phyloP scores from a whole-genome alignment of 352 stramenopile genomes.

The Phytophthora europaea region DNA sequence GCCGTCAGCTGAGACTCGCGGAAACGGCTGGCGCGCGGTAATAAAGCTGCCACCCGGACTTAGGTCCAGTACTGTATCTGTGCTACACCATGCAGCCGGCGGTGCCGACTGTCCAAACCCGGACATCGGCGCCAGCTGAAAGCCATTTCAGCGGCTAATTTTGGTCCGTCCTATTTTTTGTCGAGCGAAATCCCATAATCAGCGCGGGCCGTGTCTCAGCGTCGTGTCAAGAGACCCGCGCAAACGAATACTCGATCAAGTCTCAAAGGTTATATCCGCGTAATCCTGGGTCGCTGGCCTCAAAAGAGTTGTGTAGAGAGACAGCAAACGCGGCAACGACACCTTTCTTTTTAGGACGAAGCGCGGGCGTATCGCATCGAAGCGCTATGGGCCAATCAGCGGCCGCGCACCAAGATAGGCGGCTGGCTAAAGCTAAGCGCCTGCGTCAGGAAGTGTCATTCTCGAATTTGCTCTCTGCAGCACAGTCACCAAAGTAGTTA shows the following conservation, averaged over 20 bases:
- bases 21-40: neutral
- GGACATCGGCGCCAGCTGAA: neutral
- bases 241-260: neutral
- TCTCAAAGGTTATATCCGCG: neutral
- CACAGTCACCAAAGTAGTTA: neutral
- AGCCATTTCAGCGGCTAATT: neutral
- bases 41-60: neutral
- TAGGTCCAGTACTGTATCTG: neutral
- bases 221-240: conserved; percentile 8
- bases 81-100: neutral
- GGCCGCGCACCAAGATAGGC: neutral
- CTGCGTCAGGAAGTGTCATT: conserved; percentile 40
- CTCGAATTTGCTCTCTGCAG: conserved; percentile 43
- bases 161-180: neutral
- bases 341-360: neutral
- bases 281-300: conserved; percentile 25
- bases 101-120: neutral
- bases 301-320: neutral
- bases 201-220: conserved; percentile 25
- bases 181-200: neutral
- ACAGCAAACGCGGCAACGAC: neutral
- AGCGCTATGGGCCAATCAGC: neutral
- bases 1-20: conserved; percentile 5
- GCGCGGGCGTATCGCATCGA: neutral
- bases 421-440: neutral